Conservation (phyloP, 2,329 filamentous ascomycete genomes). For the Cercospora citrullina region DNA sequence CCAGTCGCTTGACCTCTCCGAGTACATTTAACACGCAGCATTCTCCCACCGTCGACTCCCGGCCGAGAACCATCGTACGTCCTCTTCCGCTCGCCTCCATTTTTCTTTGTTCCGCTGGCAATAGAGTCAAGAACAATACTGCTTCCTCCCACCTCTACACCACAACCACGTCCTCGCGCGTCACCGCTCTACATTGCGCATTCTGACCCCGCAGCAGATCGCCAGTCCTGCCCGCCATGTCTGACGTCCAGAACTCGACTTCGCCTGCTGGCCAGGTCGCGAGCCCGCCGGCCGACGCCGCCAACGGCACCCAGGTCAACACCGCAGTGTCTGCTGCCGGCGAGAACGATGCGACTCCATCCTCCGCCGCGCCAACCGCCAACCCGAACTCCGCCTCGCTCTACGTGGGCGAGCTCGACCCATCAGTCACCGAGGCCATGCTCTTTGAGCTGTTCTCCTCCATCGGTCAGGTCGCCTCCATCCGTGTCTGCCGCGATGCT, state of each 20-base stretch:
- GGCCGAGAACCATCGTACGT: conserved; percentile 16
- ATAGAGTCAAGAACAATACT: conserved; percentile 17
- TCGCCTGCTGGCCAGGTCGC: conserved; percentile 66
- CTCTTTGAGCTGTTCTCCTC: conserved; percentile 99
- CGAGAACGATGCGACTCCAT: conserved; percentile 67
- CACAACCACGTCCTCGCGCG: not conserved
- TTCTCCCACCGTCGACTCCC: conserved; percentile 3
- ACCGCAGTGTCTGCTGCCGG: conserved; percentile 68
- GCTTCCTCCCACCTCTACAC: conserved; percentile 7
- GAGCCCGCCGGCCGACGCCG: conserved; percentile 67
- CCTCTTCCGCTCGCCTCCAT: not conserved
- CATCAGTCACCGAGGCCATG: conserved; percentile 98
- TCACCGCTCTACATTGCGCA: conserved; percentile 6
- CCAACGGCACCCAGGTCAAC: conserved; percentile 62
- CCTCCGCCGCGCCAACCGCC: conserved; percentile 63
- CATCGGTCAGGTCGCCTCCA: conserved; percentile 97
- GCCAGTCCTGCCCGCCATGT: conserved; percentile 35
- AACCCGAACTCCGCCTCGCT: conserved; percentile 95
- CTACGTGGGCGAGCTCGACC: conserved; percentile 97
- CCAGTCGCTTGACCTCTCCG: conserved; percentile 10
- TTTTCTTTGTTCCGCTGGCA: conserved; percentile 17
- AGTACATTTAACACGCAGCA: conserved; percentile 1
- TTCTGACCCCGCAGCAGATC: conserved; percentile 18
- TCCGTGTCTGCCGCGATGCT: conserved; percentile 98
- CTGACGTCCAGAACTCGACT: conserved; percentile 49